Conservation (phyloP, 768 basidiomycete species). For the Tylopilus rubrobrunneus region DNA sequence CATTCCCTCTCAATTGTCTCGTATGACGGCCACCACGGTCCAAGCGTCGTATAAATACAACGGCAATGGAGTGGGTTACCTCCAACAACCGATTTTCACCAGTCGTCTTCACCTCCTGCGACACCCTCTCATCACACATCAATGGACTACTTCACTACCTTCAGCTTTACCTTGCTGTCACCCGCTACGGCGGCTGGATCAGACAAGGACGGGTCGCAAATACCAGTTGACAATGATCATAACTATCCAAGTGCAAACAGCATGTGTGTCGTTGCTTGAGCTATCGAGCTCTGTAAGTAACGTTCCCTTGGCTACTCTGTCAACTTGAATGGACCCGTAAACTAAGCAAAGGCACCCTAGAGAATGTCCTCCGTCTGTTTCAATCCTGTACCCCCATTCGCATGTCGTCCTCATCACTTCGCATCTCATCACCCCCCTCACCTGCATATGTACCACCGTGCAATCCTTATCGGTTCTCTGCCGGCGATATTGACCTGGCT, state of each 20-base stretch:
- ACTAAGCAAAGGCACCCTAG: conserved; percentile 3
- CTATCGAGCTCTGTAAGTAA: conserved; percentile 9
- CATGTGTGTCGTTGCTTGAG: conserved; percentile 19
- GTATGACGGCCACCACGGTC: background rate
- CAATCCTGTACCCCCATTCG: background rate
- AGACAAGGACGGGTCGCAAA: conserved; percentile 1
- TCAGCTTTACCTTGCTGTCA: background rate
- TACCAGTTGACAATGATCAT: conserved; percentile 11
- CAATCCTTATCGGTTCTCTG: conserved; percentile 1
- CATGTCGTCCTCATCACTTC: background rate
- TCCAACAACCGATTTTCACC: conserved; percentile 1
- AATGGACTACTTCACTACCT: conserved; percentile 19
- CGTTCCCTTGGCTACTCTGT: background rate
- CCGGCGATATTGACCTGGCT: conserved; percentile 5
- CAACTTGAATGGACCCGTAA: background rate
- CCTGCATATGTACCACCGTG: conserved; percentile 2
- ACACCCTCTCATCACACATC: conserved; percentile 1
- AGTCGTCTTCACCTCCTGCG: conserved; percentile 5
- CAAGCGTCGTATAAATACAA: conserved; percentile 13
- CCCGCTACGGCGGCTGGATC: background rate
- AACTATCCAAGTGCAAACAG: background rate
- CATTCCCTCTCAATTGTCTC: conserved; percentile 15
- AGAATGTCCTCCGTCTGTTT: background rate
- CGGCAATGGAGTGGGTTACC: background rate
- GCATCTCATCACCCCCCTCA: background rate